These are phyloP conservation scores for Leucocoprinus sp. DNA, from an alignment of 768 basidiomycete species.

Conservation along the genomic window DNA sequence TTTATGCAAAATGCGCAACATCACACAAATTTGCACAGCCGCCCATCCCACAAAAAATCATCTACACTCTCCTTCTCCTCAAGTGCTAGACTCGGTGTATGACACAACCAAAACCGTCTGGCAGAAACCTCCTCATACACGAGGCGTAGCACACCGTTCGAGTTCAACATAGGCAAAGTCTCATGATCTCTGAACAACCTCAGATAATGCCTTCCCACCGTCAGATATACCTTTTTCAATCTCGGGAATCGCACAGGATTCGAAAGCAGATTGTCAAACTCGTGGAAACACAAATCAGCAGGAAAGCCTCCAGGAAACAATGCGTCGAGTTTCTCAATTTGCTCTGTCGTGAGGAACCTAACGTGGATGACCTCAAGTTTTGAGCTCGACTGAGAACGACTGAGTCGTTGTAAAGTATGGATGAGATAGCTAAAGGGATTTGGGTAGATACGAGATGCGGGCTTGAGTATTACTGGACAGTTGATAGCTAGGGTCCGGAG, in stretches of 20 bases:
- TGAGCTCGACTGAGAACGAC: slow-evolving; percentile 2
- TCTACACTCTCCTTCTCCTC: neutral
- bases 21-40: neutral
- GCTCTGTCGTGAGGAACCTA: slow-evolving; percentile 5
- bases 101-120: neutral
- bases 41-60: slow-evolving; percentile 6
- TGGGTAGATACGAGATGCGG: neutral
- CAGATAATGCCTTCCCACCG: slow-evolving; percentile 8
- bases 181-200: neutral
- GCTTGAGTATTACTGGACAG: slow-evolving; percentile 7
- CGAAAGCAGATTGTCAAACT: slow-evolving; percentile 4
- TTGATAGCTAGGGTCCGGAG: slow-evolving; percentile 8
- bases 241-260: neutral
- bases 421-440: slow-evolving; percentile 5
- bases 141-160: slow-evolving; percentile 2
- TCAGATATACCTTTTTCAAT: slow-evolving; percentile 7
- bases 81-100: too few species aligned
- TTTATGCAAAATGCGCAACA: too few species aligned
- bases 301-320: slow-evolving; percentile 6
- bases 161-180: slow-evolving; percentile 2
- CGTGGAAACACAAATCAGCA: slow-evolving; percentile 2
- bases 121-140: slow-evolving; percentile 5
- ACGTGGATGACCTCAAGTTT: slow-evolving; percentile 3
- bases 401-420: slow-evolving; percentile 1
- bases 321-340: slow-evolving; percentile 6